Base-by-base conservation (phyloP, 257 asterid genomes). In the Solanum appendiculatum region DNA sequence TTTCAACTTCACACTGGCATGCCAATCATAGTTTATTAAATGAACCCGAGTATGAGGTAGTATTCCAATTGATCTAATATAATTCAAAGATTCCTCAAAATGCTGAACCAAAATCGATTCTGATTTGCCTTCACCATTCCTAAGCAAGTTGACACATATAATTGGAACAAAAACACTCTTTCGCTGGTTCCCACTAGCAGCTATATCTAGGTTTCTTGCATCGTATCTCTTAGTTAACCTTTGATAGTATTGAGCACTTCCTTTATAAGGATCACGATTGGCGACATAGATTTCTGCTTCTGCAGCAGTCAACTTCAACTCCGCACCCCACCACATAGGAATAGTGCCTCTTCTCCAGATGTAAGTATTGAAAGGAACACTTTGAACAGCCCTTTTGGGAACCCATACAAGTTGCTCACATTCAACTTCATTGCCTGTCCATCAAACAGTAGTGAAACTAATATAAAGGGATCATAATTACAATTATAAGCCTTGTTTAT, bases 291-390 rank as follows among this genome's bases (percentile, higher is more conserved):
- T 97, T 92, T 97, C 99, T 86, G 99, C 99, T 93, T 97, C 99
- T 80, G 99, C 99, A 88, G 99, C 97, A 87, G 99, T 97, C 80
- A 97, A 92, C 89, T 97, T 97, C 88, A 97, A 88, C 89, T 97
- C 99, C 85, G 99, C 99, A 88, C 99, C 99, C 99, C 99, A 97
- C 99, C 99, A 95, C 69, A 97, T 94, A 89, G 99, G 99, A 85
- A 97, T 97, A 60, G 99, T 97, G 82, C 99, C 99, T 93, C 99
- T 92, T 87, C 99, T 96, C 99, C 99, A 97, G 82, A 95, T 93
- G 86, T 97, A 97, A 40, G 95, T 93, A 90, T 90, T 97, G 87
- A 97, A 97, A 88, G 99, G 99, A 90, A 95, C 93, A 88, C 97
- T 95, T 90, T 92, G 97, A 87, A 94, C 94, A 60, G 92, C 87